Evolutionary conservation across 805 yeast species (phyloP).

Genomic region (Schwanniomyces sp.): DNA sequence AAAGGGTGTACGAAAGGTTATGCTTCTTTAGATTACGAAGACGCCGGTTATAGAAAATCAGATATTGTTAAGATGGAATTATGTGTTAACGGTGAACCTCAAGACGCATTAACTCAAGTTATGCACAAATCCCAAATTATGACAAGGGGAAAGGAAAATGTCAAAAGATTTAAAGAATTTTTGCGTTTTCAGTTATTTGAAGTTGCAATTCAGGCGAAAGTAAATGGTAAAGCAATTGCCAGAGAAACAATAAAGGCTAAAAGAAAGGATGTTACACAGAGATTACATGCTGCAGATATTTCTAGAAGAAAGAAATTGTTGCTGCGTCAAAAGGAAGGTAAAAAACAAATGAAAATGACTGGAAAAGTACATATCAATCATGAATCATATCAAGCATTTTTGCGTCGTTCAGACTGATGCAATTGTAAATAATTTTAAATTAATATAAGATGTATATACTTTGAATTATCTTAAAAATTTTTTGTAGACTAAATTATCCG

Average conservation of each 20-base stretch:
- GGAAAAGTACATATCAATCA: conserved; percentile 79
- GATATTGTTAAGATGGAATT: conserved; percentile 86
- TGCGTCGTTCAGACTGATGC: conserved; percentile 36
- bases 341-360: conserved; percentile 73
- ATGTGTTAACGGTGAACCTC: conserved; percentile 82
- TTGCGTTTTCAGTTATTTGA: conserved; percentile 84
- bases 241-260: conserved; percentile 92
- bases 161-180: conserved; percentile 74
- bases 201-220: conserved; percentile 88
- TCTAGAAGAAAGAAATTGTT: conserved; percentile 85
- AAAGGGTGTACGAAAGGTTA: conserved; percentile 90
- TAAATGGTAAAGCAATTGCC: conserved; percentile 77
- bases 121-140: conserved; percentile 82
- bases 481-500: conserved; percentile 82
- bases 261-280: conserved; percentile 92
- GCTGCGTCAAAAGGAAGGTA: conserved; percentile 91
- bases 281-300: conserved; percentile 90
- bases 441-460: not conserved
- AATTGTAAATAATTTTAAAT: conserved; percentile 4
- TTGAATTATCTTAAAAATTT: conserved; percentile 52
- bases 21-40: conserved; percentile 94
- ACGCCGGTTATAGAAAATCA: conserved; percentile 78
- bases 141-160: conserved; percentile 76
- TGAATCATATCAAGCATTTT: conserved; percentile 87
- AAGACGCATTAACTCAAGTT: conserved; percentile 90